phyloP scores from a whole-genome alignment of 352 stramenopile genomes.

The Poterioochromonas sp. region DNA sequence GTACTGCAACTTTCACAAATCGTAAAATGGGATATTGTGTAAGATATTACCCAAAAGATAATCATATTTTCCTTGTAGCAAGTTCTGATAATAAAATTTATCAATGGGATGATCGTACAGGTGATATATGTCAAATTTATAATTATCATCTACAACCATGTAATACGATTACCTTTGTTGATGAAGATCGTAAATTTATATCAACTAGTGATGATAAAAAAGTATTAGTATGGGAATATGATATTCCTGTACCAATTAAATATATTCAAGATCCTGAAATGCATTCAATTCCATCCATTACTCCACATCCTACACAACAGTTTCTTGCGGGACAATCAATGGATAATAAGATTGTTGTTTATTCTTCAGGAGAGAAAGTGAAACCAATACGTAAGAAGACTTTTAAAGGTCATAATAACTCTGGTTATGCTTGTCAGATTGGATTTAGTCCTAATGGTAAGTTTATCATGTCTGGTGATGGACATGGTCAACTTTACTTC shows the following conservation, averaged over 20 bases:
- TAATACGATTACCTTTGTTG: slow-evolving; percentile 96
- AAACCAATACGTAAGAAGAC: slow-evolving; percentile 51
- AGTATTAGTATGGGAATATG: slow-evolving; percentile 92
- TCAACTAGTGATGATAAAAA: slow-evolving; percentile 98
- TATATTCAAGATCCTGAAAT: slow-evolving; percentile 97
- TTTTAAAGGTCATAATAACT: slow-evolving; percentile 80
- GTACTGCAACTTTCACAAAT: slow-evolving; percentile 32
- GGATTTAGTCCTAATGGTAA: slow-evolving; percentile 88
- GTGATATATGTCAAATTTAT: slow-evolving; percentile 95
- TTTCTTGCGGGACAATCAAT: slow-evolving; percentile 74
- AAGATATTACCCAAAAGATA: slow-evolving; percentile 89
- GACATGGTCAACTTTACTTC: slow-evolving; percentile 90
- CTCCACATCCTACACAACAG: slow-evolving; percentile 65
- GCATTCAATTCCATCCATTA: slow-evolving; percentile 94
- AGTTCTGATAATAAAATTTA: slow-evolving; percentile 94
- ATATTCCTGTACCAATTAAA: slow-evolving; percentile 95
- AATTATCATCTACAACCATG: slow-evolving; percentile 97
- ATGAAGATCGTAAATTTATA: slow-evolving; percentile 85
- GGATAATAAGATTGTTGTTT: slow-evolving; percentile 97
- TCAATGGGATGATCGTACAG: slow-evolving; percentile 55
- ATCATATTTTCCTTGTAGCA: slow-evolving; percentile 89
- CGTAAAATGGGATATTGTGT: slow-evolving; percentile 70
- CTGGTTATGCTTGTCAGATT: slow-evolving; percentile 87
- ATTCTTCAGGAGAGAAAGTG: slow-evolving; percentile 74
- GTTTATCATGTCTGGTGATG: slow-evolving; percentile 86